Evolutionary conservation across 345 rosid species (phyloP), one percentile per base, ranked within the genome.

Genomic region (Eutrema yunnanense): DNA sequence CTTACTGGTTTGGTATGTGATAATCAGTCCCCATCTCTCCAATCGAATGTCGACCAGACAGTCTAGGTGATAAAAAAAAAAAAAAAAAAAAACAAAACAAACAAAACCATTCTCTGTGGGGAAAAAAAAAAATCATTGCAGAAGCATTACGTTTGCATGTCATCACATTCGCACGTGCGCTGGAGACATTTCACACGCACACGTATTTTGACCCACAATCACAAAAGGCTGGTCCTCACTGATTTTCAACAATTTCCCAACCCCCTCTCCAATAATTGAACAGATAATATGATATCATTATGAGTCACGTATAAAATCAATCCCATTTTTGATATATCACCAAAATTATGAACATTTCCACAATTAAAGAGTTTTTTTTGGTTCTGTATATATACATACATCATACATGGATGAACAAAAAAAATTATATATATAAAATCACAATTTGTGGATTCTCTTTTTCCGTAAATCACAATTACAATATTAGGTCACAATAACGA

Each of bases 121-220:
- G 1, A 44, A 63, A 14, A 14, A 19, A 2, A 9, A 51, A 67
- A 43, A 75, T 37, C 42, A 76, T 62, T 62, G 71, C 80, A 65
- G 38, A 57, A 56, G 75, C 80, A 76, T 56, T 76, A 70, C 80
- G 80, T 76, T 13, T 47, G 80, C 80, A 76, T 76, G 37, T 55
- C 80, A 70, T 76, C 80, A 64, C 34, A 61, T 44, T 36, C 62
- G n/a, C 46, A 76, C 80, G 62, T 70, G 67, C 9, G 51, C 40
- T 22, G 38, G 46, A 14, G 22, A 62, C 30, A 63, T 27, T 22
- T 64, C 60, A 63, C 66, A 76, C 66, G 79, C 62, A 9, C 75
- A 44, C 36, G 40, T 9, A 34, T 37, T 30, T 56, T 63, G 70
- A 76, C 66, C 72, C 72, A 64, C 75, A 55, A n/a, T 52, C 29